Conservation (phyloP, 768 basidiomycete genomes). For the Rhodotorula diobovata region DNA sequence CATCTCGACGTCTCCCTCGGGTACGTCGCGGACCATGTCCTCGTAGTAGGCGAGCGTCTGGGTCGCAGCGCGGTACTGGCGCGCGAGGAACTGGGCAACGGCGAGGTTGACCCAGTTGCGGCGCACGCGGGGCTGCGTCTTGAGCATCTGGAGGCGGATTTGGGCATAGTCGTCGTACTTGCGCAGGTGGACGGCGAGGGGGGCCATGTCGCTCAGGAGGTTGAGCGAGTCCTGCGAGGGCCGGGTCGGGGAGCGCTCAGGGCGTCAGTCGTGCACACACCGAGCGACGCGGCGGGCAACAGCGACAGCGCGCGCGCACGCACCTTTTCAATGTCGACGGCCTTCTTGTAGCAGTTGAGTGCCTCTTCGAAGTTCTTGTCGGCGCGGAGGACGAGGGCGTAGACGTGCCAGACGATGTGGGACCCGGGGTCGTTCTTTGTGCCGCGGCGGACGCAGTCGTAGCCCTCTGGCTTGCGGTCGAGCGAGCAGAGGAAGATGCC, state of each 20-base stretch:
- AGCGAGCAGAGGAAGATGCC: constrained; percentile 78
- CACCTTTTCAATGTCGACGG: constrained; percentile 83
- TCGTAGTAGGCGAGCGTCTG: constrained; percentile 70
- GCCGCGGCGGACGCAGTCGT: constrained; percentile 78
- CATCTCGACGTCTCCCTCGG: constrained; percentile 72
- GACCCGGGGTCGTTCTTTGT: constrained; percentile 66
- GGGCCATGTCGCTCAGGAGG: constrained; percentile 82
- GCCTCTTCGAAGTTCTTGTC: constrained; percentile 95
- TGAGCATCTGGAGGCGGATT: constrained; percentile 73
- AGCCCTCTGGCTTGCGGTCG: constrained; percentile 73
- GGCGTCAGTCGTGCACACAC: too few species aligned
- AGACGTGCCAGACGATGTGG: constrained; percentile 97
- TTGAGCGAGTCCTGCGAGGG: constrained; percentile 78
- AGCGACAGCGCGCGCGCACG: constrained; percentile 3
- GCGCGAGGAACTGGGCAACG: constrained; percentile 79
- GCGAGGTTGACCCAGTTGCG: constrained; percentile 86
- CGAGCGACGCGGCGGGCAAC: not conserved
- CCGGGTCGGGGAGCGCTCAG: not conserved
- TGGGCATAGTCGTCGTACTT: constrained; percentile 72
- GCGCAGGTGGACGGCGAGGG: constrained; percentile 81
- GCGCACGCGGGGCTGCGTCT: constrained; percentile 71
- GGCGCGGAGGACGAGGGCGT: constrained; percentile 87
- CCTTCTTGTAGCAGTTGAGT: constrained; percentile 83
- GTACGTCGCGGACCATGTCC: constrained; percentile 58
- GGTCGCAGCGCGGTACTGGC: constrained; percentile 65